Conservation (phyloP, 805 yeast species). For the Cyberlindnera subsufficiens region DNA sequence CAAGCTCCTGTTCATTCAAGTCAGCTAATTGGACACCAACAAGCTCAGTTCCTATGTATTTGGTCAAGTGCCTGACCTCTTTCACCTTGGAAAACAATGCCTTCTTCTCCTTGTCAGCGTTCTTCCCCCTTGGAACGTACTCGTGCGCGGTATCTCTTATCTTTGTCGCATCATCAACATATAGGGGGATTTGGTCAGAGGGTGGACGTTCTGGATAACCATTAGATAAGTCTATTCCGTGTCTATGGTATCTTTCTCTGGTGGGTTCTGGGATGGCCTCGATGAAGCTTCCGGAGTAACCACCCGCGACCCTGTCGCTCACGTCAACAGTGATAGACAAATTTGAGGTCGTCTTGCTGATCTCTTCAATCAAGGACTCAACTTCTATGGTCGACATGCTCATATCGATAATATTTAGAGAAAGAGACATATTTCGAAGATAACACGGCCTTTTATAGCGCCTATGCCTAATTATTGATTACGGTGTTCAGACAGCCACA, state of each 20-base stretch:
- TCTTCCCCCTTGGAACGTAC: slow-evolving; percentile 30
- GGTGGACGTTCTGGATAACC: slow-evolving; percentile 36
- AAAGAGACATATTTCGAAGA: too few relatives aligned
- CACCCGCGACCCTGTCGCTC: not conserved
- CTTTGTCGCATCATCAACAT: slow-evolving; percentile 33
- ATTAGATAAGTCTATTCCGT: slow-evolving; percentile 29
- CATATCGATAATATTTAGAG: too few relatives aligned
- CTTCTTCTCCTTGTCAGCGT: slow-evolving; percentile 37
- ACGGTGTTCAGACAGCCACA: too few relatives aligned
- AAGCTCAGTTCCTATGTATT: slow-evolving; percentile 45
- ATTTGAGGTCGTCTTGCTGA: not conserved
- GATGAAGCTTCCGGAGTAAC: slow-evolving; percentile 10
- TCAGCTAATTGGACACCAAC: slow-evolving; percentile 40
- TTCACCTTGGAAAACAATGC: slow-evolving; percentile 35
- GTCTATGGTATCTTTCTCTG: slow-evolving; percentile 26
- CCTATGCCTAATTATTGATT: too few relatives aligned
- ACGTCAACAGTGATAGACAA: not conserved
- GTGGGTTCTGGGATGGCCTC: slow-evolving; percentile 23
- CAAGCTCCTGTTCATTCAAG: slow-evolving; percentile 36
- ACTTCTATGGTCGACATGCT: not conserved
- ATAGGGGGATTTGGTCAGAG: slow-evolving; percentile 28
- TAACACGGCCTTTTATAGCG: too few relatives aligned
- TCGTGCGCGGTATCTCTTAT: slow-evolving; percentile 27
- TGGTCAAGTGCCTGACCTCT: slow-evolving; percentile 37
- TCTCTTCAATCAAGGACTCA: not conserved